Base-by-base conservation (phyloP, 164 flowering plant species). In the Vitis labrusca region DNA sequence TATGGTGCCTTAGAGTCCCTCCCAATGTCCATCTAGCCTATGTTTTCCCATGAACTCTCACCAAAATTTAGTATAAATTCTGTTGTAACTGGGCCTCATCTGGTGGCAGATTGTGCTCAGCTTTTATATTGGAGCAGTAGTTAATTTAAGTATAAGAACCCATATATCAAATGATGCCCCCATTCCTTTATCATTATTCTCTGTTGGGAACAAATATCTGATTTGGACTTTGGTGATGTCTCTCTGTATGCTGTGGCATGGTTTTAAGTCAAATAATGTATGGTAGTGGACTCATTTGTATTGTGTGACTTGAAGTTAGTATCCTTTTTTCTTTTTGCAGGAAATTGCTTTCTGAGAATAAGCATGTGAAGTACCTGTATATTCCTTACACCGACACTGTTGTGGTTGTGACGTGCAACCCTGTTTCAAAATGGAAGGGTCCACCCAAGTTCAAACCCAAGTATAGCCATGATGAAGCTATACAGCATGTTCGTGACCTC, bases 351-450 rank as follows among this genome's bases (percentile, higher is more conserved):
- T 79, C 92, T 70, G 97, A 93, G 63, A 93, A 96, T 81, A 96
- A 89, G 89, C 99, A 96, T 81, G 85, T 96, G 70, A 96, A 92
- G 79, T 96, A 96, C 80, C 82, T 96, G 78, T 77, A 91, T 71
- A 92, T 96, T 76, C 99, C 99, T 57, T 96, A 92, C 72, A 93
- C 97, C 0, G 98, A 96, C 72, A 80, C 88, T 61, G 91, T 93
- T 74, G 98, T 96, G 74, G 94, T 96, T 72, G 99, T 96, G 71
- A 87, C 65, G 12, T 96, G 99, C 83, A 96, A 96, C 72, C 97
- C 97, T 76, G 76, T 92, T 67, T 83, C 97, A 16, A 93, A 87
- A 73, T 81, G 96, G 93, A 89, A 71, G 74, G 92, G 98, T 67
- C 90, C 87, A 50, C 93, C 97, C 10, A 93, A 92, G 71, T 86